phyloP scores from a whole-genome alignment of 2,329 filamentous ascomycete genomes.

The Sporothrix protearum region DNA sequence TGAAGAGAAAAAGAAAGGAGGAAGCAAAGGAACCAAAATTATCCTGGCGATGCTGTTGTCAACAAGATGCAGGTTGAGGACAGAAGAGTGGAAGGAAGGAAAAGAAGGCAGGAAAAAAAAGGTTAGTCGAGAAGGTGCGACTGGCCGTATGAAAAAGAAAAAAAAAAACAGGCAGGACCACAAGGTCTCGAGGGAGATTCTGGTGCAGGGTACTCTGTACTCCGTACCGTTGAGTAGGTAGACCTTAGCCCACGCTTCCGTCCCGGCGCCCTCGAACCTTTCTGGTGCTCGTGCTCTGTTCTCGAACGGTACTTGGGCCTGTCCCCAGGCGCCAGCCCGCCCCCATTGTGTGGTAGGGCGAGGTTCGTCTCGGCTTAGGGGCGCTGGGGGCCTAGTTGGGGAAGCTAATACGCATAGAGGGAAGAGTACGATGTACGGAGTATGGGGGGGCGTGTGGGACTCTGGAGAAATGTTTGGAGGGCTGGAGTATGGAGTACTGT shows the following conservation, averaged over 20 bases:
- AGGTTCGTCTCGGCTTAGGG: constrained; percentile 24
- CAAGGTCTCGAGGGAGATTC: constrained; percentile 14
- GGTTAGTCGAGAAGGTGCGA: neutral
- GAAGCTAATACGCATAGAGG: constrained; percentile 13
- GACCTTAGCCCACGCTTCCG: neutral
- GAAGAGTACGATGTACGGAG: neutral
- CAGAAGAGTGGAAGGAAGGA: neutral
- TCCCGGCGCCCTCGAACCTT: constrained; percentile 3
- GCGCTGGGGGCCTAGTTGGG: constrained; percentile 10
- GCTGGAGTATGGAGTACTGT: neutral
- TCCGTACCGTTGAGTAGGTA: neutral
- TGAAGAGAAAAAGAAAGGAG: neutral
- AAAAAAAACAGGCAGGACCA: neutral
- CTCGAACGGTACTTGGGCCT: neutral
- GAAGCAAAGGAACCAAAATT: neutral
- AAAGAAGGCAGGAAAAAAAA: neutral
- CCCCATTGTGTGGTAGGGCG: constrained; percentile 6
- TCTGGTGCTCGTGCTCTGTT: neutral
- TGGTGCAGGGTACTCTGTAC: neutral
- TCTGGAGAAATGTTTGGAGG: constrained; percentile 19
- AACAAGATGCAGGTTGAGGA: neutral
- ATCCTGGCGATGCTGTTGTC: neutral
- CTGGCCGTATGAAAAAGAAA: neutral
- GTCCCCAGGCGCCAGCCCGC: neutral
- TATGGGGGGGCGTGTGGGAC: constrained; percentile 23